Evolutionary conservation across 139 green algal genomes (phyloP).

Genomic region (Tetradesmus lagerheimii): DNA sequence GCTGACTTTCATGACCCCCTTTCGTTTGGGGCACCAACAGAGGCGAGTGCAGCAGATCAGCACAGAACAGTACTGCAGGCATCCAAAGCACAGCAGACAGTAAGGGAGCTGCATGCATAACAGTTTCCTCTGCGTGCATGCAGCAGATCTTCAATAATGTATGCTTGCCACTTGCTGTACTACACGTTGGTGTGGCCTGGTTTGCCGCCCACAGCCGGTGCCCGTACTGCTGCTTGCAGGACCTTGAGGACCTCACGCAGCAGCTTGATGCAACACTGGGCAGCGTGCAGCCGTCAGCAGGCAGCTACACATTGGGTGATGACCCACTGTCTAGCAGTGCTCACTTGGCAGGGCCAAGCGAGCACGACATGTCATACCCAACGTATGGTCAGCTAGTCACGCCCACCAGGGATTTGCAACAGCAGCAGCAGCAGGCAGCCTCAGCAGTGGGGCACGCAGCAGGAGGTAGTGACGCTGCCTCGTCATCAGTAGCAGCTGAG

Average conservation of each 20-base stretch:
- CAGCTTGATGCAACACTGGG: conserved; percentile 26
- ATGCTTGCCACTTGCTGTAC: background rate
- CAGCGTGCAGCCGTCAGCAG: background rate
- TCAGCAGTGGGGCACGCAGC: background rate
- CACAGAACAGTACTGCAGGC: background rate
- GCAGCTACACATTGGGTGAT: background rate
- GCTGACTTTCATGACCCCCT: conserved; percentile 9
- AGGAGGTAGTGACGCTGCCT: background rate
- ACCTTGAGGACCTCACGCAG: conserved; percentile 52
- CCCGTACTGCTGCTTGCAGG: conserved; percentile 29
- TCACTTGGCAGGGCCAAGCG: background rate
- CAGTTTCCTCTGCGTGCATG: background rate
- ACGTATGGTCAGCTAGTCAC: conserved; percentile 45
- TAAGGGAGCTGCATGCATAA: background rate
- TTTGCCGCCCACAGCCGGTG: background rate
- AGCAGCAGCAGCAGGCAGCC: conserved; percentile 13
- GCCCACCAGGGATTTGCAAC: conserved; percentile 11
- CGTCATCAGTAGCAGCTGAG: background rate
- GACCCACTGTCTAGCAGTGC: background rate
- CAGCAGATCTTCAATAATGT: background rate
- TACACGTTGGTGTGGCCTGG: background rate
- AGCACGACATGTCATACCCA: conserved; percentile 40
- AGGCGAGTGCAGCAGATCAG: background rate
- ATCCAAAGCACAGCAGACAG: background rate
- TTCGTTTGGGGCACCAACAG: conserved; percentile 12